Percentiles rank a stretch among this genome's conserved stretches.
Evolutionary conservation across 176 grass and related monocot genomes (phyloP).

Genomic region (Chloris gayana): DNA sequence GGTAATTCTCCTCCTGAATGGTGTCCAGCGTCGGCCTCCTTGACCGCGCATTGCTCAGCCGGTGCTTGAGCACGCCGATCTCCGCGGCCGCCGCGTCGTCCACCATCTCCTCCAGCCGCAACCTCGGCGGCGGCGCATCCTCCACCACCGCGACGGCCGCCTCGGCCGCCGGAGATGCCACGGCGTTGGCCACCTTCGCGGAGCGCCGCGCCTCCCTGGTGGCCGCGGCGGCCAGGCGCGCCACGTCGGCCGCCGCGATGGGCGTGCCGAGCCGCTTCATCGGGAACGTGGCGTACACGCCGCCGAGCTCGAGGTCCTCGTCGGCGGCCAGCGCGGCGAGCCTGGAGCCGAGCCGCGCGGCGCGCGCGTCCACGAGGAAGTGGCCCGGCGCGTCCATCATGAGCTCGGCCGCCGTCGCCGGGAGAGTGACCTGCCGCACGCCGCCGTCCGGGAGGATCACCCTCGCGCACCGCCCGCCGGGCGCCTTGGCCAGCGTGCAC

Average conservation of each 20-base stretch:
- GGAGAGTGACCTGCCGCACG: slow-evolving; percentile 41
- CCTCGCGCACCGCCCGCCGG: slow-evolving; percentile 21
- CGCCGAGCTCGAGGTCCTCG: slow-evolving; percentile 72
- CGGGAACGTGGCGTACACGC: slow-evolving; percentile 60
- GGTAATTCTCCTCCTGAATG: slow-evolving; percentile 72
- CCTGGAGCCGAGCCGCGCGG: slow-evolving; percentile 49
- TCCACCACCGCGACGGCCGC: neutral
- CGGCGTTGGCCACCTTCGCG: slow-evolving; percentile 41
- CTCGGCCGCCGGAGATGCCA: neutral
- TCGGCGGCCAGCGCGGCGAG: slow-evolving; percentile 70
- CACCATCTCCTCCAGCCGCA: slow-evolving; percentile 52
- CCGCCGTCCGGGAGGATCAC: slow-evolving; percentile 70
- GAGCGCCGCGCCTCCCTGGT: slow-evolving; percentile 49
- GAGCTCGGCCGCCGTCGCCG: slow-evolving; percentile 70
- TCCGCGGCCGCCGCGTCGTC: slow-evolving; percentile 44
- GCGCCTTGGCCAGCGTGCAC: slow-evolving; percentile 57
- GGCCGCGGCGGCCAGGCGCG: slow-evolving; percentile 49
- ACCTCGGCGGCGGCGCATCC: slow-evolving; percentile 7
- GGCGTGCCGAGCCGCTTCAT: slow-evolving; percentile 77
- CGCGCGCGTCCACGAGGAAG: slow-evolving; percentile 63
- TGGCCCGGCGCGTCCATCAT: slow-evolving; percentile 85
- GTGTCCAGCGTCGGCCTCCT: slow-evolving; percentile 82
- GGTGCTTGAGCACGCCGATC: slow-evolving; percentile 66
- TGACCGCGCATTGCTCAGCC: slow-evolving; percentile 57
- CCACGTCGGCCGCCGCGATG: slow-evolving; percentile 45